Percentiles rank a stretch among this genome's conserved stretches.
phyloP scores from a whole-genome alignment of 2,329 filamentous ascomycete genomes.

The Ophiocordyceps unilateralis region DNA sequence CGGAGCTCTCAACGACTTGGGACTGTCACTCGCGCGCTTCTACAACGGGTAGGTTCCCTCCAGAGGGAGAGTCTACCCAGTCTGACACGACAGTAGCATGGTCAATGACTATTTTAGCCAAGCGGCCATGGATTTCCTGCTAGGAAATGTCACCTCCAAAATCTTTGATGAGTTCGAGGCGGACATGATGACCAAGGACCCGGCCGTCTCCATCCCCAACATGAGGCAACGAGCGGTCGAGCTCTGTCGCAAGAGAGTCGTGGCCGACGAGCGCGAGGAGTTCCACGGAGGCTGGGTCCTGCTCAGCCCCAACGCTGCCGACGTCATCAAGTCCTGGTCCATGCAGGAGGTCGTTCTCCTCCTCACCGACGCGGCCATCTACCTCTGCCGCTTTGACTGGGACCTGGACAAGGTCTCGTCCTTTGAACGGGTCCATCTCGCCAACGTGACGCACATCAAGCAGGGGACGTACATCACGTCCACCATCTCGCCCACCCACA shows the following conservation, averaged over 20 bases:
- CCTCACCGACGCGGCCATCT: constrained; percentile 69
- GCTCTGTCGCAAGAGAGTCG: constrained; percentile 69
- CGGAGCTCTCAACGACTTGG: constrained; percentile 80
- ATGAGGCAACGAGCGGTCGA: constrained; percentile 83
- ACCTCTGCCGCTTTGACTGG: constrained; percentile 89
- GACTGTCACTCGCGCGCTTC: constrained; percentile 65
- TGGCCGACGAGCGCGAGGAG: constrained; percentile 69
- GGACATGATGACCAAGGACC: constrained; percentile 84
- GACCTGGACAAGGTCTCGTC: constrained; percentile 84
- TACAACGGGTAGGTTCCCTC: constrained; percentile 41
- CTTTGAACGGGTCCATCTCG: constrained; percentile 71
- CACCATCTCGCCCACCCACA: constrained; percentile 60
- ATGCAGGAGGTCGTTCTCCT: constrained; percentile 83
- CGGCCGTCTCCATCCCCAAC: constrained; percentile 69
- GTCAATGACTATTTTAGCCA: constrained; percentile 97
- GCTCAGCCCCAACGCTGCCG: constrained; percentile 54
- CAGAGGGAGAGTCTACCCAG: neutral
- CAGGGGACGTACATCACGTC: constrained; percentile 83
- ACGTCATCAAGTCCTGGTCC: constrained; percentile 51
- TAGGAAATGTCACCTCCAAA: constrained; percentile 69
- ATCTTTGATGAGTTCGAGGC: constrained; percentile 92
- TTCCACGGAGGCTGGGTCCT: constrained; percentile 82
- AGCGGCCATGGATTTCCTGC: constrained; percentile 81
- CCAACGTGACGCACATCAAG: constrained; percentile 54
- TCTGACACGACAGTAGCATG: constrained; percentile 43